Conservation (phyloP, 345 rosid genomes). For the Eucalyptus sp. region DNA sequence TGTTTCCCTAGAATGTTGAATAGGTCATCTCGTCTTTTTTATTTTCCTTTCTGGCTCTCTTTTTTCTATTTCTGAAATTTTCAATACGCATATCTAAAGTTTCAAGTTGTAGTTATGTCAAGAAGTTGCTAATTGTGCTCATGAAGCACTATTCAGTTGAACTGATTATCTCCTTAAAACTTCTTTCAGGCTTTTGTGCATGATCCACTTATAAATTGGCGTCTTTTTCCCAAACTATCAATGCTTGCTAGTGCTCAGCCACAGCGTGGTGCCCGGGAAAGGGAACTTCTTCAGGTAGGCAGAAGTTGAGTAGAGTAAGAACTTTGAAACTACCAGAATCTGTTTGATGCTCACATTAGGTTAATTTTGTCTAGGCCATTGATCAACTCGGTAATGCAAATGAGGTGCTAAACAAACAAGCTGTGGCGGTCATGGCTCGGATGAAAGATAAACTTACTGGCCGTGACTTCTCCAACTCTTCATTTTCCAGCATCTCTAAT, state of each 20-base stretch:
- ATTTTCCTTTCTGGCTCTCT: not conserved
- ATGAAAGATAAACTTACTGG: constrained; percentile 95
- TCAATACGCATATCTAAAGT: not conserved
- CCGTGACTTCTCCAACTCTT: constrained; percentile 56
- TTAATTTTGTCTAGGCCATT: constrained; percentile 50
- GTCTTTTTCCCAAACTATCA: constrained; percentile 94
- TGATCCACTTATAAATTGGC: constrained; percentile 98
- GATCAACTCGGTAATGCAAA: constrained; percentile 96
- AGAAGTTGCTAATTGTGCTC: not conserved
- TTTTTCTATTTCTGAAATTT: not conserved
- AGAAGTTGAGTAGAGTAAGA: not conserved
- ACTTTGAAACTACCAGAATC: not conserved
- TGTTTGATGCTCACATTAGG: not conserved
- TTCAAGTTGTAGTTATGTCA: not conserved
- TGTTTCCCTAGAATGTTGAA: not conserved
- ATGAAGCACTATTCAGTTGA: not conserved
- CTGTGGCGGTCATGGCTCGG: constrained; percentile 87
- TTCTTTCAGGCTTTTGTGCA: constrained; percentile 86
- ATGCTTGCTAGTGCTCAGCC: constrained; percentile 55
- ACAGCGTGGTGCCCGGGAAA: constrained; percentile 85
- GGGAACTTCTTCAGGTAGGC: constrained; percentile 85
- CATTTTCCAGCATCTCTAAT: constrained; percentile 23
- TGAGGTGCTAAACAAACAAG: constrained; percentile 86
- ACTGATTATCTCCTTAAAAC: not conserved
- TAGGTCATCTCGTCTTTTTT: not conserved